Conservation (phyloP, 2,329 filamentous ascomycete species). For the Cercospora zeina region DNA sequence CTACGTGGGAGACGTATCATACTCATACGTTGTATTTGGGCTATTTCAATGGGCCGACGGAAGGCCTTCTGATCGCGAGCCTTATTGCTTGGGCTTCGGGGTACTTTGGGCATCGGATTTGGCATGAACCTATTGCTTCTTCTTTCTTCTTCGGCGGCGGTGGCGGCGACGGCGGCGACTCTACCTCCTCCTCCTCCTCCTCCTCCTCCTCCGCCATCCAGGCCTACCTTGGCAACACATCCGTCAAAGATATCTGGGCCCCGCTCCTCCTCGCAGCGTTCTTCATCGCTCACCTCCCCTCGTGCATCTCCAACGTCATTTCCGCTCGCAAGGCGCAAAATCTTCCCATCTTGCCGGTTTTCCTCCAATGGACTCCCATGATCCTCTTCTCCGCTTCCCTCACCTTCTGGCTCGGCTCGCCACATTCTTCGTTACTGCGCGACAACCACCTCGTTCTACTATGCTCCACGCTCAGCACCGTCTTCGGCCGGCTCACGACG, state of each 20-base stretch:
- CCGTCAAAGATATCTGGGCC: conserved; percentile 87
- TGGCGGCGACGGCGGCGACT: conserved; percentile 50
- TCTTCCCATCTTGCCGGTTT: conserved; percentile 75
- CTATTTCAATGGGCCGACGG: conserved; percentile 94
- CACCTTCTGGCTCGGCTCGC: conserved; percentile 83
- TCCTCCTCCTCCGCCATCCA: conserved; percentile 22
- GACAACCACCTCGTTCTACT: conserved; percentile 91
- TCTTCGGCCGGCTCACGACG: conserved; percentile 96
- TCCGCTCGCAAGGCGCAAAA: conserved; percentile 70
- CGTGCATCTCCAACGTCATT: conserved; percentile 84
- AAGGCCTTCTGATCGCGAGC: conserved; percentile 88
- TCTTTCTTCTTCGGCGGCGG: too few species aligned
- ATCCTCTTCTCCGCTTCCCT: conserved; percentile 73
- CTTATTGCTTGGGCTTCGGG: conserved; percentile 83
- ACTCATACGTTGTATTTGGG: conserved; percentile 96
- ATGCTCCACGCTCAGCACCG: conserved; percentile 91
- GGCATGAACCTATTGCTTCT: conserved; percentile 72
- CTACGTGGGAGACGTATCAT: conserved; percentile 99
- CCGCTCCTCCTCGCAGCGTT: conserved; percentile 53
- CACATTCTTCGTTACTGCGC: conserved; percentile 74
- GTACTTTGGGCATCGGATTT: conserved; percentile 83
- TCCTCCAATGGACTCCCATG: conserved; percentile 94
- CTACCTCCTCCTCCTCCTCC: too few species aligned
- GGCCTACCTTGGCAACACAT: conserved; percentile 66
- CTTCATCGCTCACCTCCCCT: conserved; percentile 70